phyloP scores from a whole-genome alignment of 2,329 filamentous ascomycete genomes.

The Xylariaceae sp. region DNA sequence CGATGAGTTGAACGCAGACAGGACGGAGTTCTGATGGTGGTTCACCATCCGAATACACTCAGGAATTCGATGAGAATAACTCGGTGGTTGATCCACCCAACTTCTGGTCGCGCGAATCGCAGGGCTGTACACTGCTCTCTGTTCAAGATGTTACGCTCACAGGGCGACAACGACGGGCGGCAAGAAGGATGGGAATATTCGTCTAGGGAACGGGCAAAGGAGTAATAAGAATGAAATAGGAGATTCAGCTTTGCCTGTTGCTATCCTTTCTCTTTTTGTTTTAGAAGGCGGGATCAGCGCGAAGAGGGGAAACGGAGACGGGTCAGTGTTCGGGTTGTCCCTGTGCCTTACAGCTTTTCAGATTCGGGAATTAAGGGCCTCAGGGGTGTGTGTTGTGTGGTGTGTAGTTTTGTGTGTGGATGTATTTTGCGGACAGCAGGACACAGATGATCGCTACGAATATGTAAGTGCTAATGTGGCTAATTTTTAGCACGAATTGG shows the following conservation, averaged over 20 bases:
- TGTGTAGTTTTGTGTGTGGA: conserved; percentile 20
- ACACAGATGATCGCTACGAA: conserved; percentile 28
- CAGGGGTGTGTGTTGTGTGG: conserved; percentile 22
- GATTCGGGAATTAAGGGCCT: conserved; percentile 18
- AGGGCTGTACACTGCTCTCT: no score
- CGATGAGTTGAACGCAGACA: neutral
- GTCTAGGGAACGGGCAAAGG: neutral
- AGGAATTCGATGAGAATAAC: neutral
- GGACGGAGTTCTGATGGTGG: neutral
- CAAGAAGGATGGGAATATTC: conserved; percentile 1
- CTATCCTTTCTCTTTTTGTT: neutral
- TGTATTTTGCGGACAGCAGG: conserved; percentile 21
- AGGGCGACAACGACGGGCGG: conserved; percentile 9
- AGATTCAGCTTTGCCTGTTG: conserved; percentile 18
- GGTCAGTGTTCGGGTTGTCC: conserved; percentile 11
- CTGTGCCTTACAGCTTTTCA: conserved; percentile 10
- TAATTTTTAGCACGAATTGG: neutral
- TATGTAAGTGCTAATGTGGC: conserved; percentile 9
- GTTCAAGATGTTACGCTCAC: neutral
- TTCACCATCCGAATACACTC: neutral
- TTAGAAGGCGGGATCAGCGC: conserved; percentile 8
- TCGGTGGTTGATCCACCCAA: neutral
- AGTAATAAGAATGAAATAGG: conserved; percentile 4
- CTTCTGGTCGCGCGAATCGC: neutral
- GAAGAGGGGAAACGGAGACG: conserved; percentile 17